Evolutionary conservation across 306 rosid species (phyloP).

Genomic region (Malus asiatica): DNA sequence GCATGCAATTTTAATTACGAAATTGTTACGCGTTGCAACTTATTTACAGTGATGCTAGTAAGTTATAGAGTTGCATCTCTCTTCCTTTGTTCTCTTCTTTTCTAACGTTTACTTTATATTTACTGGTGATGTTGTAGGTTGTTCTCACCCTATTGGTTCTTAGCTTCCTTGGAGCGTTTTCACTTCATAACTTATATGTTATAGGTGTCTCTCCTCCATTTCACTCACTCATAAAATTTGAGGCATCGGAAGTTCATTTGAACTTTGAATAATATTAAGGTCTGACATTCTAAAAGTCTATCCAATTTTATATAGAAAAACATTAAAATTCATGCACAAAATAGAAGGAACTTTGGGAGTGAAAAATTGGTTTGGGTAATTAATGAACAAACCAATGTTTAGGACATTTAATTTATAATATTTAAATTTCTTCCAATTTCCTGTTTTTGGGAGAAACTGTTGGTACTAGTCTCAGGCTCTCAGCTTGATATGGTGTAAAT

Average conservation of each 20-base stretch:
- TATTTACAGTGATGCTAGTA: constrained; percentile 5
- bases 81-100: background rate
- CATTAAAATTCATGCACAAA: background rate
- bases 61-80: background rate
- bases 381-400: background rate
- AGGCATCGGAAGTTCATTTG: background rate
- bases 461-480: background rate
- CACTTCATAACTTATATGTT: constrained; percentile 50
- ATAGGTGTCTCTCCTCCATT: constrained; percentile 43
- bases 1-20: background rate
- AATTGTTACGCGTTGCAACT: background rate
- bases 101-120: background rate
- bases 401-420: background rate
- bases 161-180: constrained; percentile 65
- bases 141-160: constrained; percentile 52
- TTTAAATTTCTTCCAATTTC: background rate
- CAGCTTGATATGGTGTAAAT: background rate
- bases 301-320: background rate
- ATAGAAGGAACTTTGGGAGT: background rate
- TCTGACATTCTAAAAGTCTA: background rate
- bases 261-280: background rate
- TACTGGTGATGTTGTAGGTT: constrained; percentile 35
- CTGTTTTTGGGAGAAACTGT: background rate
- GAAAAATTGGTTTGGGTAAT: background rate
- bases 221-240: background rate